Evolutionary conservation across 768 basidiomycete species (phyloP), one percentile per base, ranked within the genome.

Genomic region (Agaricus blazei): DNA sequence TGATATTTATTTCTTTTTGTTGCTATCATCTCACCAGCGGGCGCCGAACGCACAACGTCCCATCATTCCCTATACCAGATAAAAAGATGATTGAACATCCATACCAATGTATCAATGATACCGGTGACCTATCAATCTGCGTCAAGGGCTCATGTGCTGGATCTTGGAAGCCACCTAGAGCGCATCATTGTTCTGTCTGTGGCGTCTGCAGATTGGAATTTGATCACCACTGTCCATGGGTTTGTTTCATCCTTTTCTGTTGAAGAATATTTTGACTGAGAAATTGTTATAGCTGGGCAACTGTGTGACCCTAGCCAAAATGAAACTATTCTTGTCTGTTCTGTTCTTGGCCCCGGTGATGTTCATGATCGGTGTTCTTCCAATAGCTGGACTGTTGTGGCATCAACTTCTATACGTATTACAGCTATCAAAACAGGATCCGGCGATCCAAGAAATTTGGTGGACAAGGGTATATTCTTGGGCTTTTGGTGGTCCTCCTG

Each of bases 191-290:
- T 62, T 73, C 73, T n/a, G 66, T 66, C 9, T 78, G 76, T 49
- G 72, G 71, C 36, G 72, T 75, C 14, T 78, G 76, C 59, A 68
- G 76, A 31, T 63, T 75, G 40, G 70, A 71, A 28, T 76, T 75
- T 58, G 75, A 78, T 57, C 76, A 78, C 59, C 76, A 78, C 59
- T 78, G 76, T 58, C 72, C 76, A 31, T 78, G 76, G 76, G 76
- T 75, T 51, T 28, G 65, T 57, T n/a, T 9, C 36, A 24, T 48
- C 12, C 24, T 48, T 12, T 34, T 19, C 8, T 34, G 2, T 34
- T 8, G 34, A 29, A 53, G 12, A 34, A 46, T 2, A 38, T 49
- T 4, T 26, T 37, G n/a, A 23, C 37, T 46, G n/a, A 48, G 15
- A 6, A 1, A 15, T 28, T 15, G 12, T 6, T 29, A 19, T 19